Evolutionary conservation across 352 stramenopile genomes (phyloP).

Genomic region (Pythium plurisporium): DNA sequence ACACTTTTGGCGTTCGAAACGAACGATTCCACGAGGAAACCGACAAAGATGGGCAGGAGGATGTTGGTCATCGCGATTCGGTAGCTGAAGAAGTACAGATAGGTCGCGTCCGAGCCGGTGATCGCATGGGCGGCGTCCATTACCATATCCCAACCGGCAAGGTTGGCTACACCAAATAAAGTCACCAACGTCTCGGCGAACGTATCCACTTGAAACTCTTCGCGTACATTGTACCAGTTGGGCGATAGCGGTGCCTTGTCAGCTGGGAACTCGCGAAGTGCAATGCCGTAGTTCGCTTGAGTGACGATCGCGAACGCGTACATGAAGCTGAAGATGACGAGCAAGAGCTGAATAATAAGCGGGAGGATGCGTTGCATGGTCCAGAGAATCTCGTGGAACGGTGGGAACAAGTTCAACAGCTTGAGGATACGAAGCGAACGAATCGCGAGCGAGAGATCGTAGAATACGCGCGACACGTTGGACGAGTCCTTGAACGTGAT

Average conservation of each 20-base stretch:
- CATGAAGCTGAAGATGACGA: slow-evolving; percentile 84
- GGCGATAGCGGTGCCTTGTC: slow-evolving; percentile 45
- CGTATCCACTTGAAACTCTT: slow-evolving; percentile 76
- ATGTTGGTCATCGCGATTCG: slow-evolving; percentile 83
- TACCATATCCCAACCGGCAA: slow-evolving; percentile 73
- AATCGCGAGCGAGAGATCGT: slow-evolving; percentile 68
- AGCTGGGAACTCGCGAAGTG: slow-evolving; percentile 50
- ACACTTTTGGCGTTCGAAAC: slow-evolving; percentile 70
- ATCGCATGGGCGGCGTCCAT: slow-evolving; percentile 77
- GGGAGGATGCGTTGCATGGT: slow-evolving; percentile 82
- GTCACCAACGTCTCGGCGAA: slow-evolving; percentile 76
- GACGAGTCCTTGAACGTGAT: slow-evolving; percentile 59
- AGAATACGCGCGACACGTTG: slow-evolving; percentile 29
- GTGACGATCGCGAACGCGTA: slow-evolving; percentile 81
- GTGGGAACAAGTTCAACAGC: slow-evolving; percentile 75
- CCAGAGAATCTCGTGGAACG: slow-evolving; percentile 83
- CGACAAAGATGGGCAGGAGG: slow-evolving; percentile 77
- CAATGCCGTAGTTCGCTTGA: slow-evolving; percentile 66
- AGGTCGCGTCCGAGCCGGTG: slow-evolving; percentile 51
- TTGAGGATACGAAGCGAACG: slow-evolving; percentile 77
- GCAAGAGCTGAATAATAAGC: slow-evolving; percentile 68
- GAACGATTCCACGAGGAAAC: slow-evolving; percentile 85
- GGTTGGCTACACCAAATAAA: slow-evolving; percentile 68
- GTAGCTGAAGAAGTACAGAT: slow-evolving; percentile 82
- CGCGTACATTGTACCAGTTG: slow-evolving; percentile 60